Evolutionary conservation across 371 early-diverging fungal genomes (phyloP).

Genomic region (Entomophthora muscae): DNA sequence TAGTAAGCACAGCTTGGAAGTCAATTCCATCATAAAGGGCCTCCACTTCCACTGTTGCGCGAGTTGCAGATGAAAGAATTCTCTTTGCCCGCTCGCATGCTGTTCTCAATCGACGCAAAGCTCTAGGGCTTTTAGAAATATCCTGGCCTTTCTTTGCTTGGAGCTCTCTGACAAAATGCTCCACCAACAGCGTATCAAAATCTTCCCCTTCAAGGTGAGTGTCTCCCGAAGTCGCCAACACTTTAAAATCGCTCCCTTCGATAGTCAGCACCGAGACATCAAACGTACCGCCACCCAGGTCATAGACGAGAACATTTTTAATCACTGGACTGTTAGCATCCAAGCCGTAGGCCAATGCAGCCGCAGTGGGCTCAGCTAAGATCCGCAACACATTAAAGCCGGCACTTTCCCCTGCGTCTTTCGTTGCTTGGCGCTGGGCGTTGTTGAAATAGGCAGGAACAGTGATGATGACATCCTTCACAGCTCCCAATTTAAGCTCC

Average conservation of each 20-base stretch:
- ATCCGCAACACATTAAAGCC: conserved; percentile 61
- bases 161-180: conserved; percentile 52
- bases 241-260: conserved; percentile 75
- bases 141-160: conserved; percentile 55
- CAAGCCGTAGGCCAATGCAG: conserved; percentile 85
- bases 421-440: conserved; percentile 66
- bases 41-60: too few species aligned
- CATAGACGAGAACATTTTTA: conserved; percentile 68
- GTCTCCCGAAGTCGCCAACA: conserved; percentile 75
- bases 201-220: conserved; percentile 95
- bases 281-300: conserved; percentile 94
- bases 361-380: conserved; percentile 90
- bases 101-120: conserved; percentile 72
- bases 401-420: conserved; percentile 61
- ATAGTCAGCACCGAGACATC: conserved; percentile 82
- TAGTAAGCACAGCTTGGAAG: conserved; percentile 86
- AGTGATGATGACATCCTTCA: conserved; percentile 88
- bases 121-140: conserved; percentile 46
- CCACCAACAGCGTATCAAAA: conserved; percentile 80
- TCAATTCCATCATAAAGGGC: conserved; percentile 86
- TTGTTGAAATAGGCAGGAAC: conserved; percentile 93
- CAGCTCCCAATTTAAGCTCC: conserved; percentile 85
- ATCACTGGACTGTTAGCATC: conserved; percentile 64
- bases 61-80: conserved; percentile 67
- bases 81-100: conserved; percentile 84